phyloP scores from a whole-genome alignment of 345 rosid species.

The Syzygium grande region DNA sequence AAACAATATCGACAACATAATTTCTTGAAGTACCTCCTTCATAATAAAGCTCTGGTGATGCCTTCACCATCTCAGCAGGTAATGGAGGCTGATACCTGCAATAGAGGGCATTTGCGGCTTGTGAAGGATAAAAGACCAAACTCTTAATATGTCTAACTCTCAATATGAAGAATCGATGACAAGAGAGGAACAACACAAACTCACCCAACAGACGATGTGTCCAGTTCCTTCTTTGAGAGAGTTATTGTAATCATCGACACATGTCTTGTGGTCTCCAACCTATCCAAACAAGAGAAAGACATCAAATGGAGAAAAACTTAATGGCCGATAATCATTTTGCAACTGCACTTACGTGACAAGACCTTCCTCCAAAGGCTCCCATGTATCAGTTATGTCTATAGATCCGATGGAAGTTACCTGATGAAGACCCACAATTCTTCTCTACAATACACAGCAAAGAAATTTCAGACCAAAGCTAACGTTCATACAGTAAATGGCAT shows the following conservation, averaged over 20 bases:
- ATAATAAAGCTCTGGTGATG: conserved; percentile 35
- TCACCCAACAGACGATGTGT: conserved; percentile 72
- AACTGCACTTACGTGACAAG: conserved; percentile 66
- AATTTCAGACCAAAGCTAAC: conserved; percentile 7
- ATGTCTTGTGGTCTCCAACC: conserved; percentile 97
- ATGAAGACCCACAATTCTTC: conserved; percentile 91
- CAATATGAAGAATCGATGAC: background rate
- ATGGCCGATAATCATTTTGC: background rate
- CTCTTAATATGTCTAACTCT: background rate
- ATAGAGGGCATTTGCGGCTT: background rate
- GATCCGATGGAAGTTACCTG: conserved; percentile 87
- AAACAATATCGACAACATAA: background rate
- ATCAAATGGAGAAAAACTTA: background rate
- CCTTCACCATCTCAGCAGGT: conserved; percentile 58
- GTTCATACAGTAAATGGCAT: background rate
- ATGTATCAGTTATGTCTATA: conserved; percentile 79
- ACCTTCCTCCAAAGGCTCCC: conserved; percentile 98
- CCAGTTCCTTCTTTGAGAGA: conserved; percentile 70
- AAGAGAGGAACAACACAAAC: conserved; percentile 9
- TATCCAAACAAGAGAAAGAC: conserved; percentile 8
- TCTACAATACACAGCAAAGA: conserved; percentile 30
- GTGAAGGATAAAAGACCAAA: background rate
- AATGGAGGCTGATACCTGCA: conserved; percentile 74
- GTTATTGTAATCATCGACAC: conserved; percentile 91
- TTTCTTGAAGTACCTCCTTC: conserved; percentile 46